Evolutionary conservation across 805 yeast genomes (phyloP), one percentile per base, ranked within the genome.

Genomic region (Metschnikowia kofuensis): DNA sequence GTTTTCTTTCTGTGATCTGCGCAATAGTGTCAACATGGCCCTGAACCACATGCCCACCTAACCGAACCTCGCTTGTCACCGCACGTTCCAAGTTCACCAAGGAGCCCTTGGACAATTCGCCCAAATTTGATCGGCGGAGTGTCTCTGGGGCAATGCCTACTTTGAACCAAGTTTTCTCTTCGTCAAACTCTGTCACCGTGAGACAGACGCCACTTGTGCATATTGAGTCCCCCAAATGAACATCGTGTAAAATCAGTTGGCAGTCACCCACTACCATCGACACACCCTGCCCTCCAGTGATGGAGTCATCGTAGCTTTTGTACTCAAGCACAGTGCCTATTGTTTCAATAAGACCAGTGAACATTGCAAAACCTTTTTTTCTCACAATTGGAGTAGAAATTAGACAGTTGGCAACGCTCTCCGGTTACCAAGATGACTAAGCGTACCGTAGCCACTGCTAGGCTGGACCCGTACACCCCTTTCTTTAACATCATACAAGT

Each of bases 1-100:
- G 69, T 9, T 55, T 67, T 28, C 68, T 75, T 0, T 68, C 65
- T 1, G 77, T 75, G 36, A 92, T 85, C 34, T 64, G 66, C 2
- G 97, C 97, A 34, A 85, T 77, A 0, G 97, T 88, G 65, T 94
- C 99, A 29, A 94, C 89, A 70, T 94, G 99, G 6, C 99, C 99
- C 61, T 94, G 99, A 2, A 94, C 99, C 54, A 92, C 81, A 67
- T 94, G 99, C 0, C 99, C 99, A 26, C 99, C 99, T 60, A 91
- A 82, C 54, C 99, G 75, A 7, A 83, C 88, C 45, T 87, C 89
- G 12, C 83, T 82, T 73, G 83, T 74, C 31, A 94, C 89, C 0
- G 99, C 99, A 50, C 99, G 76, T 66, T 94, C 99, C 52, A 92
- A 73, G 64, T 94, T 92, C 16, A 94, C 96, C 50, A 75, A 76